Evolutionary conservation across 148 eudicot genomes (phyloP), one percentile per base, ranked within the genome.

Genomic region (Chenopodium formosanum): DNA sequence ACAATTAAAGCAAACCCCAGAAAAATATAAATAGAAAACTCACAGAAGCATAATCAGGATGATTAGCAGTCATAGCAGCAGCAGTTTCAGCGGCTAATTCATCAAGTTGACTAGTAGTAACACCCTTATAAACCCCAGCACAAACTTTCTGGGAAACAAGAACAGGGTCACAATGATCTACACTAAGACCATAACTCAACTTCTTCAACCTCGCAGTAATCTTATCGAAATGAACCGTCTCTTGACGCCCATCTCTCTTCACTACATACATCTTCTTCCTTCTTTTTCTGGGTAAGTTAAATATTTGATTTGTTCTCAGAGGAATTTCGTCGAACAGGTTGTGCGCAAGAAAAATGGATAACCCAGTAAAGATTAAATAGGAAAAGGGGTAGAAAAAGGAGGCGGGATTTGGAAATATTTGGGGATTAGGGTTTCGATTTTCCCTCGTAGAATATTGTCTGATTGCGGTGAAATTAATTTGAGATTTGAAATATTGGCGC

Each of bases 81-180:
- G 98, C 93, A 14, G 98, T 92, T 71, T 94, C 98, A 10, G 97
- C 98, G 5, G 98, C 98, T 87, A 94, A 86, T 76, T 94, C 97
- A 89, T 92, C 98, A 78, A 94, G 92, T 60, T 87, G 97, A 82
- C 92, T 94, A 6, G 98, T 92, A 46, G 98, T 91, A 37, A 92
- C 95, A 70, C 98, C 98, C 77, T 90, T 92, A 81, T 92, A 92
- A 71, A 94, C 94, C 29, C 94, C 97, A 10, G 91, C 97, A 76
- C 97, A 94, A 10, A 94, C 98, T 79, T 94, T 94, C 84, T 92
- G 98, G 5, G 98, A 69, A 64, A 94, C 95, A 17, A 91, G 89
- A 31, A 91, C 91, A 1, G 98, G 95, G 67, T 94, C 94, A 79
- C 98, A 94, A 60, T 94, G 95, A 4, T 94, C 97, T 6, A 82